Base-by-base conservation (phyloP, 371 early-diverging fungal species). In the Rhizopus sp. region DNA sequence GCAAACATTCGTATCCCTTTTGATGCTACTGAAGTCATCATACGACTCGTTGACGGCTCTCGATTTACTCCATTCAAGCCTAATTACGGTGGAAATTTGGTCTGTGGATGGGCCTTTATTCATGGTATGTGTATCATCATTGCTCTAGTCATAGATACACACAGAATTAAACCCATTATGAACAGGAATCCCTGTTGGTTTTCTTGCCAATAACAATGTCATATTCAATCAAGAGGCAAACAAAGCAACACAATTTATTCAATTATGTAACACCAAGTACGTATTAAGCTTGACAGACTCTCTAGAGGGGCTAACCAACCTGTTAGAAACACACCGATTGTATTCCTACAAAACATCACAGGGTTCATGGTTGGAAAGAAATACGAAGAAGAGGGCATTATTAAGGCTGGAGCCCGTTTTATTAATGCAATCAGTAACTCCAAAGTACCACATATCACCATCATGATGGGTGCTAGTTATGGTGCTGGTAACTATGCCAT, bases 401-500 rank as follows among this genome's bases (percentile, higher is more conserved):
- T 90, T 69, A 90, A 90, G 62, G 89, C 90, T 13, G 90, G 90
- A 1, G 68, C 87, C 0, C 80, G 85, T 5, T 89, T 90, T 56
- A 88, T 90, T 71, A 90, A 88, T 64, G 90, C 90, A 16, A 86
- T 90, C 9, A 82, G 86, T 50, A 90, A 90, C 59, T 82, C 84
- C 2, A 65, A 73, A 35, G 90, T 90, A 4, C 90, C 90, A 13
- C 84, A 86, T 33, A 88, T 90, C 45, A 85, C 90, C 6, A 82
- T 90, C 50, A 77, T 89, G 63, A 86, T 90, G 81, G 90, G 89
- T 4, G 88, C 88, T 32, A 83, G 83, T 58, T 90, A 88, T 50
- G 90, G 90, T 50, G 90, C 90, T 5, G 90, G 90, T n/a, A 90
- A 90, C 69, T 90, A 89, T 64, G 90, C 90, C 52, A 89, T 90